phyloP scores from a whole-genome alignment of 257 asterid genomes.

The Solanum peruvianum region DNA sequence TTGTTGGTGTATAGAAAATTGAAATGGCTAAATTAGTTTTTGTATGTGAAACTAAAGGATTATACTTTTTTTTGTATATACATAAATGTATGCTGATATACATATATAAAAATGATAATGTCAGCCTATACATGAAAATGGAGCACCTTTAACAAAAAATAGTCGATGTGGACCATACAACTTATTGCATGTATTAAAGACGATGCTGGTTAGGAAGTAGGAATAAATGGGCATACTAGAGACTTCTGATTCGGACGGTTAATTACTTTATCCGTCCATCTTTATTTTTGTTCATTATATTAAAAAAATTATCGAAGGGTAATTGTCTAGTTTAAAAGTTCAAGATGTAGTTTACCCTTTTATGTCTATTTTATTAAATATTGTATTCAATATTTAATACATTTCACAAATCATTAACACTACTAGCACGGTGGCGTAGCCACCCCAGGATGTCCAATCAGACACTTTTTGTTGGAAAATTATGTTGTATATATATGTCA shows the following conservation, averaged over 20 bases:
- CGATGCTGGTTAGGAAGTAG: neutral
- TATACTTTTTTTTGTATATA: neutral
- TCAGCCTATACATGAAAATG: neutral
- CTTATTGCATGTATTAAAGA: neutral
- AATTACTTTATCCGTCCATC: neutral
- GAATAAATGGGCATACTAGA: neutral
- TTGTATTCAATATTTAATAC: too few relatives aligned
- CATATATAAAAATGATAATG: neutral
- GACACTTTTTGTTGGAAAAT: accelerated
- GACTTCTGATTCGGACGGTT: neutral
- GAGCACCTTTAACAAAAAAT: neutral
- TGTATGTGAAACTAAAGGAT: neutral
- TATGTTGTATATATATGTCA: too few relatives aligned
- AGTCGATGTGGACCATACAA: neutral
- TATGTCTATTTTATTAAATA: neutral
- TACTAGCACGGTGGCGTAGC: too few relatives aligned
- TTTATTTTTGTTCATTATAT: too few relatives aligned
- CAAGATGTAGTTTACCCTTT: neutral
- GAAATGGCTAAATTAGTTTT: neutral
- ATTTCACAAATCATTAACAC: too few relatives aligned
- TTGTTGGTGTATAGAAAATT: neutral
- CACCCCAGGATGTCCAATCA: too few relatives aligned
- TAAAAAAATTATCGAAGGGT: too few relatives aligned
- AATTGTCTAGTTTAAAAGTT: too few relatives aligned
- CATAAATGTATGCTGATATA: neutral